phyloP scores from a whole-genome alignment of 2,329 filamentous ascomycete genomes.

The Pseudogymnoascus sp. region DNA sequence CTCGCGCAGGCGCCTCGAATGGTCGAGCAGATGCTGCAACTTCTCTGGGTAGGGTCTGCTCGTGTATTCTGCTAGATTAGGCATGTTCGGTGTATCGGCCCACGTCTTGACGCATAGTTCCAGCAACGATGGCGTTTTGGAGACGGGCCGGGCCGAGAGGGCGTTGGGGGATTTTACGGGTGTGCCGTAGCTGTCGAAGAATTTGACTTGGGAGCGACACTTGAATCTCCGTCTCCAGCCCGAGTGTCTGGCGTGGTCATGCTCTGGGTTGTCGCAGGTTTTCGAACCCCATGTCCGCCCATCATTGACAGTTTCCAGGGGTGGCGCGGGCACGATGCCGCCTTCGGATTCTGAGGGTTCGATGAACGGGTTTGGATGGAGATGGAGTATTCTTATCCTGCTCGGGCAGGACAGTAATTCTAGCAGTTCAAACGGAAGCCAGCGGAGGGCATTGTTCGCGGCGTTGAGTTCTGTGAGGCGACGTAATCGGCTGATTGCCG shows the following conservation, averaged over 20 bases:
- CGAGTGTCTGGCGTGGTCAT: conserved; percentile 8
- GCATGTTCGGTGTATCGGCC: conserved; percentile 18
- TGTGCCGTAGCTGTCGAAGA: conserved; percentile 22
- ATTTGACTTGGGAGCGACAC: conserved; percentile 24
- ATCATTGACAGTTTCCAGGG: background rate
- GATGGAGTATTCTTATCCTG: conserved; percentile 43
- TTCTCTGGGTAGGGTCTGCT: conserved; percentile 19
- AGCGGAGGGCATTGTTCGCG: conserved; percentile 52
- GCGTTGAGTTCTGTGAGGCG: conserved; percentile 58
- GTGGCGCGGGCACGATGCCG: background rate
- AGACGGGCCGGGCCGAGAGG: conserved; percentile 17
- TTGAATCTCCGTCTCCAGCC: conserved; percentile 24
- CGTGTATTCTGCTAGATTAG: conserved; percentile 18
- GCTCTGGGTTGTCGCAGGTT: background rate
- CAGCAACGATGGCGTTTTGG: conserved; percentile 24
- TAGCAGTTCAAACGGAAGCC: conserved; percentile 56
- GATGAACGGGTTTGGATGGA: conserved; percentile 57
- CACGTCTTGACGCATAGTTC: conserved; percentile 26
- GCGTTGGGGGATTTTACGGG: conserved; percentile 18
- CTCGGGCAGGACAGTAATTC: conserved; percentile 40
- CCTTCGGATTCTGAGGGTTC: conserved; percentile 26
- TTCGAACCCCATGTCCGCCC: background rate
- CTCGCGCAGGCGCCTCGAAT: conserved; percentile 29
- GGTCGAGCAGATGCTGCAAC: conserved; percentile 18
- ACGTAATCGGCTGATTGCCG: conserved; percentile 47